phyloP scores from a whole-genome alignment of 2,329 filamentous ascomycete genomes.

The Aureobasidium sp. region DNA sequence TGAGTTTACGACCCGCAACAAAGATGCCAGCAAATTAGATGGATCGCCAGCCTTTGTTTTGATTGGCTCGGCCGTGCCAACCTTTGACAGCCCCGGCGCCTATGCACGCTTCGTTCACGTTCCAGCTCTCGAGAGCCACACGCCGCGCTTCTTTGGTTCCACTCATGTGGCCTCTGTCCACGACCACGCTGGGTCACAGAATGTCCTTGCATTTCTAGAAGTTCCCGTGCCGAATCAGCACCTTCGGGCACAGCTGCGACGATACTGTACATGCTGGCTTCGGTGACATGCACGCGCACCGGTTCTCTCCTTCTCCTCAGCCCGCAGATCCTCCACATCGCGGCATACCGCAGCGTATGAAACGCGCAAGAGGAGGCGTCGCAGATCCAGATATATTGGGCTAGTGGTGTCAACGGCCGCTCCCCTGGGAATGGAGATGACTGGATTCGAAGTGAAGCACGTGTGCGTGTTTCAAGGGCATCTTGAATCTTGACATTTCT shows the following conservation, averaged over 20 bases:
- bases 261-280: neutral
- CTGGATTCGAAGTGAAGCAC: neutral
- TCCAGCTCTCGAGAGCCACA: neutral
- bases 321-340: slow-evolving; percentile 10
- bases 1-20: slow-evolving; percentile 9
- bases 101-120: slow-evolving; percentile 9
- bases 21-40: slow-evolving; percentile 10
- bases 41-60: neutral
- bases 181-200: neutral
- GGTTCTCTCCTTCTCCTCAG: neutral
- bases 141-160: slow-evolving; percentile 6
- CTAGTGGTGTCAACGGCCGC: neutral
- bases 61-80: slow-evolving; percentile 2
- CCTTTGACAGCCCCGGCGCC: slow-evolving; percentile 6
- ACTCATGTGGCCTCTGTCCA: neutral
- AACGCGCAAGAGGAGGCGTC: slow-evolving; percentile 8
- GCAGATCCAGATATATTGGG: slow-evolving; percentile 10
- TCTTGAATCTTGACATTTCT: neutral
- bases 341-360: neutral
- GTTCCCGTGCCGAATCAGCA: neutral
- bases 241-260: neutral
- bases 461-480: neutral
- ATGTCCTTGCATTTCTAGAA: neutral
- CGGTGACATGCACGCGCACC: neutral
- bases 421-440: neutral